These are phyloP conservation scores for Micromonas pusilla DNA, from an alignment of 139 green algal genomes.

Conservation along the genomic window DNA sequence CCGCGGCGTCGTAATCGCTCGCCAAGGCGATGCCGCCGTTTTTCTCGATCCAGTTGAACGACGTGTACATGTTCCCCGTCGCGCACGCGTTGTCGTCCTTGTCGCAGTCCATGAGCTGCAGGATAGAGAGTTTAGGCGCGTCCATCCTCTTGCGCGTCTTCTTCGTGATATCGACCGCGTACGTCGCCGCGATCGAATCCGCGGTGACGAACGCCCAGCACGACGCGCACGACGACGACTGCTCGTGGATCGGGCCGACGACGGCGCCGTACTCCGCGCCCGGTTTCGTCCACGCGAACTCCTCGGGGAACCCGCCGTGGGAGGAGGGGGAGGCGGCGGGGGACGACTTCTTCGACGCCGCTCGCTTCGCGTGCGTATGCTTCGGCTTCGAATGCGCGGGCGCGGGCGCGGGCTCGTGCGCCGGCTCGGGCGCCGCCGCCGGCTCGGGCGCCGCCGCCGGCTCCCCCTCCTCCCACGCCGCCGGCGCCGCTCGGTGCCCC, in stretches of 20 bases:
- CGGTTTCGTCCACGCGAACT: background rate
- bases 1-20: background rate
- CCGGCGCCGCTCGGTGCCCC: no score
- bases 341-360: background rate
- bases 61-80: conserved; percentile 23
- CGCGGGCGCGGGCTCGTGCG: background rate
- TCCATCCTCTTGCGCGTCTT: no score
- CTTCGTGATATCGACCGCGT: background rate
- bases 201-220: conserved; percentile 26
- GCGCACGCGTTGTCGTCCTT: background rate
- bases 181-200: conserved; percentile 6
- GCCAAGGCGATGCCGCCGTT: background rate
- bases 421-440: background rate
- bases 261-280: background rate
- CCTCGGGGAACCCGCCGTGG: background rate
- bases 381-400: background rate
- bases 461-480: no score
- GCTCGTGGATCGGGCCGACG: conserved; percentile 6
- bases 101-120: conserved; percentile 22
- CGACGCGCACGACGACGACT: conserved; percentile 11
- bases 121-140: background rate
- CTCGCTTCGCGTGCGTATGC: background rate
- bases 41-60: conserved; percentile 2
- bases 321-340: no score
- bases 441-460: no score